Evolutionary conservation across 169 alveolate species (phyloP).

Genomic region (Eimeria maxima): DNA sequence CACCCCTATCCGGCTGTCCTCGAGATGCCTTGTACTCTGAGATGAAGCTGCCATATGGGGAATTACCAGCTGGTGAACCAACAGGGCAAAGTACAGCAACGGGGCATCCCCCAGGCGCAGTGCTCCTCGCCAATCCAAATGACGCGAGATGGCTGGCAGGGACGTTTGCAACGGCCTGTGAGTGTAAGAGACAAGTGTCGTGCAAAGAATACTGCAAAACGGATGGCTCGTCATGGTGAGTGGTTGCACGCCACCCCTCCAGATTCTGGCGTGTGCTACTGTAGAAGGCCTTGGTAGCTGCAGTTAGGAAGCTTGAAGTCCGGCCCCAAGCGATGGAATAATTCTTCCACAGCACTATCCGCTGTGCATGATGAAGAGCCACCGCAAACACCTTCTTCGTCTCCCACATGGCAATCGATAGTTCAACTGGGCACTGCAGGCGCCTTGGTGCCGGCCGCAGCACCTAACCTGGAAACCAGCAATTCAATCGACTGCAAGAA

Average conservation of each 20-base stretch:
- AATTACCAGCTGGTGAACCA: background rate
- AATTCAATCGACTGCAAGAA: background rate
- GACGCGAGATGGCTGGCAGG: background rate
- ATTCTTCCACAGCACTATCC: background rate
- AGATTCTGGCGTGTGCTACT: background rate
- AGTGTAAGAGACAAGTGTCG: background rate
- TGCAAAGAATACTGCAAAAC: background rate
- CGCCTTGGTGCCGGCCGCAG: conserved; percentile 1
- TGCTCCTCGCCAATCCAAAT: background rate
- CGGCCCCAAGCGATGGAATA: background rate
- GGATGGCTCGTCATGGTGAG: background rate
- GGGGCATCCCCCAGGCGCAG: background rate
- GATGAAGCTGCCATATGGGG: background rate
- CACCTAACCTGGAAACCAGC: background rate
- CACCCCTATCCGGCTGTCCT: background rate
- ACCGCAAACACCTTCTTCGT: background rate
- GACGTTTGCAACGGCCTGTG: background rate
- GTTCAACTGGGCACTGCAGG: conserved; percentile 2
- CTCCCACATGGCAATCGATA: conserved; percentile 50
- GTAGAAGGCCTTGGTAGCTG: background rate
- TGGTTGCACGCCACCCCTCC: background rate
- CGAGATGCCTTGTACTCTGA: background rate
- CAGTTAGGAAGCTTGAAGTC: background rate
- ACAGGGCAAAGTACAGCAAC: background rate
- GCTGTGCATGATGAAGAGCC: background rate